Base-by-base conservation (phyloP, 2,329 filamentous ascomycete genomes). In the Calonectria crousiana region DNA sequence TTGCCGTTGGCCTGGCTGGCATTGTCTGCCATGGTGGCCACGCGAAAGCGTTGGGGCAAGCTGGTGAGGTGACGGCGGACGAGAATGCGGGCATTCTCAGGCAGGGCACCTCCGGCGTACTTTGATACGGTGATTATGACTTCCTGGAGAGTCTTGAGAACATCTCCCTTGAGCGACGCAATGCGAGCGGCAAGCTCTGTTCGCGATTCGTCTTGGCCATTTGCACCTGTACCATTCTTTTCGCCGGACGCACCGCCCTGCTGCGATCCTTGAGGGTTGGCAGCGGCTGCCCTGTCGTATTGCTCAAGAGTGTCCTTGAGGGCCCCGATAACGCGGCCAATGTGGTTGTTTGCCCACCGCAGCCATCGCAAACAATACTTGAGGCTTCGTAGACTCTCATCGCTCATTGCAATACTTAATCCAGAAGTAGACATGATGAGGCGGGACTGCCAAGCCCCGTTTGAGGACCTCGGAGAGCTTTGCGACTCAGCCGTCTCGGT, bases 361-460 rank as follows among this genome's bases (percentile, higher is more conserved):
- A 98, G 87, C 89, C 95, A 94, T 30, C 90, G 90, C 2, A 98
- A 87, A 76, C 96, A 98, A 80, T 95, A 96, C 79, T 95, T 95
- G 52, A 99, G 87, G 75, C 94, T 97, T 67, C 93, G 91, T 11
- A 98, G 87, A 28, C 95, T 98, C 81, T 97, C 94, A 23, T 97
- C 94, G 80, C 94, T 97, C 90, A 99, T 95, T 1, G 97, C 95
- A 20, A 98, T 93, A 76, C 95, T 95, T 0, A 98, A 89, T 0
- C 95, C 96, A 0, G 95, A 98, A 0, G 96, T 98, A 6, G 95
- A 96, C 83, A 98, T 94, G 78, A 98, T 94, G 23, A 98, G 88
- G 18, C 95, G 92, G 14, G 94, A 95, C 75, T 94, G 95, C 95
- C 95, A 97, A 81, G 88, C 82, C 26, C 80, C 81, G 23, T 78